Conservation (phyloP, 495 filamentous ascomycete species). For the Penicillium pulvis region DNA sequence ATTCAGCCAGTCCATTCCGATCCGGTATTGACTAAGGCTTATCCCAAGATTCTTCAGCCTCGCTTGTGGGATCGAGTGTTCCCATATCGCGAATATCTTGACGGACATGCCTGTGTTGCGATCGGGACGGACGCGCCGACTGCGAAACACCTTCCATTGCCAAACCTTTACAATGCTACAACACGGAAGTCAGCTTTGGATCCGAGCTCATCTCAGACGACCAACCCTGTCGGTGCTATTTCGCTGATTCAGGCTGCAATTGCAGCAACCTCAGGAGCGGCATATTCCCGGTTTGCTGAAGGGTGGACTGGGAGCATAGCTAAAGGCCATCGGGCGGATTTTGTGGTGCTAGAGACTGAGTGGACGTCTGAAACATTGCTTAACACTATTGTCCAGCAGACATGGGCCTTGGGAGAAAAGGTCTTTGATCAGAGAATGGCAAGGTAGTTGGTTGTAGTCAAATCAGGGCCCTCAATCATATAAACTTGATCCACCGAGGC, state of each 20-base stretch:
- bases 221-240: slow-evolving; percentile 53
- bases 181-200: slow-evolving; percentile 58
- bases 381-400: slow-evolving; percentile 52
- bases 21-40: too few relatives aligned
- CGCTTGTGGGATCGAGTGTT: slow-evolving; percentile 44
- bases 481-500: too few relatives aligned
- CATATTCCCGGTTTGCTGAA: slow-evolving; percentile 61
- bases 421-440: slow-evolving; percentile 29
- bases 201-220: slow-evolving; percentile 44
- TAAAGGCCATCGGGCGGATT: slow-evolving; percentile 56
- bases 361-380: slow-evolving; percentile 54
- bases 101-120: slow-evolving; percentile 53
- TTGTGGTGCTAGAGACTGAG: slow-evolving; percentile 59
- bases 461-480: too few relatives aligned
- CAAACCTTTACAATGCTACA: slow-evolving; percentile 61
- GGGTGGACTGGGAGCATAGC: slow-evolving; percentile 49
- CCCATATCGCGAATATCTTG: slow-evolving; percentile 61
- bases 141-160: slow-evolving; percentile 56
- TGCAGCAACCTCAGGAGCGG: slow-evolving; percentile 58
- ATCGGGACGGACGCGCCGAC: slow-evolving; percentile 65
- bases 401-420: slow-evolving; percentile 54
- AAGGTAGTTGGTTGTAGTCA: too few relatives aligned
- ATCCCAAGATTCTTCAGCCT: too few relatives aligned
- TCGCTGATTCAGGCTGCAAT: slow-evolving; percentile 6
- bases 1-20: too few relatives aligned